phyloP scores from a whole-genome alignment of 129 eudicot genomes.

The Centaurea solstitialis region DNA sequence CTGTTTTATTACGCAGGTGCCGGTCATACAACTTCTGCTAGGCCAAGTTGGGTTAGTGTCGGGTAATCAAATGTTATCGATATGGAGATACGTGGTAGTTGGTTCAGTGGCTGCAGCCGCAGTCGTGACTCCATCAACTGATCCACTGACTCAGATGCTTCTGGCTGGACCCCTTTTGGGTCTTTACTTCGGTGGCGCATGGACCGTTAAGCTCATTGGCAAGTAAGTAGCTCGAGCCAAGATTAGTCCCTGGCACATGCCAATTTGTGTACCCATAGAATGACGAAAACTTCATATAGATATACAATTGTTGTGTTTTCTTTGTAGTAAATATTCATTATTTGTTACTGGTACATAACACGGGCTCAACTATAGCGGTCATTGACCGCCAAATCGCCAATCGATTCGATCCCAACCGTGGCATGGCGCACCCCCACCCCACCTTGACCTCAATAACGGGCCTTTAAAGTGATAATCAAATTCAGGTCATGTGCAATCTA shows the following conservation, averaged over 20 bases:
- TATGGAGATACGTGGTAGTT: constrained; percentile 96
- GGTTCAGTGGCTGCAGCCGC: constrained; percentile 95
- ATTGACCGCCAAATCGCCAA: neutral
- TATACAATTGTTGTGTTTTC: constrained; percentile 17
- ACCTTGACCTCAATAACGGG: neutral
- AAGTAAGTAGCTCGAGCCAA: constrained; percentile 39
- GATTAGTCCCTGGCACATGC: constrained; percentile 1
- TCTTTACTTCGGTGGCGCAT: constrained; percentile 94
- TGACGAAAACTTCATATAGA: constrained; percentile 22
- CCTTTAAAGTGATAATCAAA: too few relatives aligned
- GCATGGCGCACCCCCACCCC: neutral
- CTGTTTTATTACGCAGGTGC: constrained; percentile 52
- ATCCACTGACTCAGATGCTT: constrained; percentile 94
- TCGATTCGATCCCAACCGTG: neutral
- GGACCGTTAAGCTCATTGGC: constrained; percentile 78
- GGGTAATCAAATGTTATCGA: constrained; percentile 84
- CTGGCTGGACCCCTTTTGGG: constrained; percentile 96
- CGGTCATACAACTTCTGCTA: constrained; percentile 79
- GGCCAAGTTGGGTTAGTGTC: constrained; percentile 92
- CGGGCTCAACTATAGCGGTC: constrained; percentile 2
- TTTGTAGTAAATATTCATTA: constrained; percentile 28
- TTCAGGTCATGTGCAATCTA: too few relatives aligned
- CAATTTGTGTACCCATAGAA: constrained; percentile 19
- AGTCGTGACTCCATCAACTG: constrained; percentile 93
- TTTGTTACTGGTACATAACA: constrained; percentile 34